Conservation (phyloP, 345 rosid species). For the Populus deltoides region DNA sequence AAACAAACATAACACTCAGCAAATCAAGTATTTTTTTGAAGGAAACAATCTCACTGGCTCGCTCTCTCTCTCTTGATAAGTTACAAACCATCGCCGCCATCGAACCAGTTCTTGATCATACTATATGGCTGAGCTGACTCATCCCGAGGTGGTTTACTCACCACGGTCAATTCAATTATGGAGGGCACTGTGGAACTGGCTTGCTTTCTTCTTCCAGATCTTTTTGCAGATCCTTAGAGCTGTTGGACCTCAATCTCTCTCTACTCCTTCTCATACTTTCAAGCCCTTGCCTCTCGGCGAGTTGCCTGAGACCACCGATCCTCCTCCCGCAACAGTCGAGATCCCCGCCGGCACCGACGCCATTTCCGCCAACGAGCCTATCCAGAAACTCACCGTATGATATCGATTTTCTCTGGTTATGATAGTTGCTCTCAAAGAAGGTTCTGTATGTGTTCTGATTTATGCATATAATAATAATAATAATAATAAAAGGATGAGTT, state of each 20-base stretch:
- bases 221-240: conserved; percentile 64
- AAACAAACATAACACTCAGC: not conserved
- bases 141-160: conserved; percentile 70
- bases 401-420: not conserved
- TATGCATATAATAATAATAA: not conserved
- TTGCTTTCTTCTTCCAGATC: conserved; percentile 82
- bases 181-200: conserved; percentile 73
- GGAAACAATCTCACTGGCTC: not conserved
- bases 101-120: not conserved
- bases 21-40: not conserved
- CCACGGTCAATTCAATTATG: conserved; percentile 59
- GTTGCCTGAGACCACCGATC: conserved; percentile 48
- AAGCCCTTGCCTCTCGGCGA: conserved; percentile 74
- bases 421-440: not conserved
- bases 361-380: conserved; percentile 7
- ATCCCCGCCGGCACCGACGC: conserved; percentile 38
- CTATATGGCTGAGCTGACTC: conserved; percentile 89
- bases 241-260: conserved; percentile 63
- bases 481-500: not conserved
- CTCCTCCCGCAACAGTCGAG: conserved; percentile 45
- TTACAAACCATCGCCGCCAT: not conserved
- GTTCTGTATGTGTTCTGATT: not conserved
- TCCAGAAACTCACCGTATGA: conserved; percentile 60
- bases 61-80: not conserved
- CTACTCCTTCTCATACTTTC: conserved; percentile 54